These are phyloP conservation scores for Monilinia fructigena DNA, from an alignment of 2,329 filamentous ascomycete genomes.

Conservation along the genomic window DNA sequence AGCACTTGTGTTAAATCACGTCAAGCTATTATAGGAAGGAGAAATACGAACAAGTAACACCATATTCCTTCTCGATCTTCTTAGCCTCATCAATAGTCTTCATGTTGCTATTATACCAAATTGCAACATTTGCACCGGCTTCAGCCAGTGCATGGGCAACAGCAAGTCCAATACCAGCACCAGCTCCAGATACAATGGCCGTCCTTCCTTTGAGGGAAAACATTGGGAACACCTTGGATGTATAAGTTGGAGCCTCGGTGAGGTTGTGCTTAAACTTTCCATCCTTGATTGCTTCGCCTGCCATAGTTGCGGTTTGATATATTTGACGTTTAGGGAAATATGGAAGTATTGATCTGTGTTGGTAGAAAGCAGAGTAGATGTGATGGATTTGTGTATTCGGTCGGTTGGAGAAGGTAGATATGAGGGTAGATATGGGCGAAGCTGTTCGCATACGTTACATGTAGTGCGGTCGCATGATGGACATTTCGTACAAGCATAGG, in stretches of 20 bases:
- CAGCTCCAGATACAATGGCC: conserved; percentile 50
- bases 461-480: too few species aligned
- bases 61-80: conserved; percentile 63
- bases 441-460: neutral
- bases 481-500: neutral
- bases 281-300: conserved; percentile 28
- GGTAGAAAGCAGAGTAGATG: neutral
- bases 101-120: conserved; percentile 64
- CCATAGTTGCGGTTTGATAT: conserved; percentile 23
- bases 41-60: conserved; percentile 60
- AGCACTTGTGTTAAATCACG: neutral
- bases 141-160: conserved; percentile 47
- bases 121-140: conserved; percentile 48
- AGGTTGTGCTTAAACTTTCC: conserved; percentile 58
- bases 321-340: neutral
- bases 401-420: neutral
- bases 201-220: conserved; percentile 58
- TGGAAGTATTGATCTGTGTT: neutral
- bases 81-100: conserved; percentile 60
- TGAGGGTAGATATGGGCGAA: neutral
- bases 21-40: neutral
- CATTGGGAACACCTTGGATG: conserved; percentile 57
- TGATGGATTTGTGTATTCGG: neutral
- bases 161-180: conserved; percentile 48
- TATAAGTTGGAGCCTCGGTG: conserved; percentile 46